Conservation (phyloP, 2,329 filamentous ascomycete species). For the Penicillium oxalicum region DNA sequence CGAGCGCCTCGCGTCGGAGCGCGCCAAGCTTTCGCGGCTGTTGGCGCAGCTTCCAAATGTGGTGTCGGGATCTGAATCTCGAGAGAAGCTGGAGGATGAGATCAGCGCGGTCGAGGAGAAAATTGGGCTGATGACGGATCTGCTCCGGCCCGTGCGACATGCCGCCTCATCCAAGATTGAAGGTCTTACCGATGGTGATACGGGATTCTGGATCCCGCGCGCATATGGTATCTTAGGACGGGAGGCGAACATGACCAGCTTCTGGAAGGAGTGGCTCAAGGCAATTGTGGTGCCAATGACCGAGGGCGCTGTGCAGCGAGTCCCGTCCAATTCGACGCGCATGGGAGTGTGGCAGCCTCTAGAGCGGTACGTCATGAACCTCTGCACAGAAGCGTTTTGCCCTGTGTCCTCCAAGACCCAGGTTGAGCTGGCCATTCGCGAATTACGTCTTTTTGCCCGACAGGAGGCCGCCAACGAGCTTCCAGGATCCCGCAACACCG, state of each 20-base stretch:
- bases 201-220: conserved; percentile 88
- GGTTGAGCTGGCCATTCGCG: conserved; percentile 83
- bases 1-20: conserved; percentile 76
- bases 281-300: conserved; percentile 94
- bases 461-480: conserved; percentile 92
- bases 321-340: conserved; percentile 82
- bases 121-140: conserved; percentile 92
- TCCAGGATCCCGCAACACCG: conserved; percentile 82
- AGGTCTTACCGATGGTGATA: conserved; percentile 89
- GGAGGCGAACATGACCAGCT: conserved; percentile 74
- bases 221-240: conserved; percentile 88
- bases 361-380: conserved; percentile 92
- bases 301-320: conserved; percentile 72
- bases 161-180: conserved; percentile 96
- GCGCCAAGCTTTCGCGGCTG: conserved; percentile 82
- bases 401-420: conserved; percentile 92
- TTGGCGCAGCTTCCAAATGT: conserved; percentile 75
- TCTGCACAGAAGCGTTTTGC: conserved; percentile 90
- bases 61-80: conserved; percentile 70
- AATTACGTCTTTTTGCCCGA: conserved; percentile 83
- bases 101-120: conserved; percentile 97
- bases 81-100: conserved; percentile 83
- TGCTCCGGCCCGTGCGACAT: conserved; percentile 84
- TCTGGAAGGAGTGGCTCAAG: conserved; percentile 98
- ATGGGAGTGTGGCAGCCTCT: conserved; percentile 93